A percentile compares a stretch with the other conserved stretches of the same genome.
These are phyloP conservation scores for Globisporangium yorkense DNA, from an alignment of 352 stramenopile genomes.

Conservation along the genomic window DNA sequence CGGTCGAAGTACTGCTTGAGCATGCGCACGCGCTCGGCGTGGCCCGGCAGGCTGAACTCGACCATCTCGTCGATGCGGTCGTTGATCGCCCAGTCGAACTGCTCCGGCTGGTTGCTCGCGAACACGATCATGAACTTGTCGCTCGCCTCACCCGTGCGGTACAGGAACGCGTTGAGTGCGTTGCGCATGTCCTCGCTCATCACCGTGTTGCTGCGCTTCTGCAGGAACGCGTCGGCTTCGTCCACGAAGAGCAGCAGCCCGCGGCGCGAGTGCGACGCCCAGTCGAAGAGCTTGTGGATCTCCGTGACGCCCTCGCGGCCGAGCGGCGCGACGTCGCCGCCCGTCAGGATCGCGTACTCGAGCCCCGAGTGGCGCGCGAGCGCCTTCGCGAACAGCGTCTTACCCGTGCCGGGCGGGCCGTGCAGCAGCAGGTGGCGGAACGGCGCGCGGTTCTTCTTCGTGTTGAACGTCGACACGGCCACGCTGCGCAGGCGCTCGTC, in stretches of 20 bases:
- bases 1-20: slow-evolving; percentile 98
- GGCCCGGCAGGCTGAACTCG: slow-evolving; percentile 92
- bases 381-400: slow-evolving; percentile 98
- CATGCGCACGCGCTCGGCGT: slow-evolving; percentile 95
- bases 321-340: slow-evolving; percentile 97
- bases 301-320: slow-evolving; percentile 97
- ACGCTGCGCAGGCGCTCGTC: slow-evolving; percentile 93
- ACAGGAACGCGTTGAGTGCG: slow-evolving; percentile 98
- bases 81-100: slow-evolving; percentile 99
- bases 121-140: slow-evolving; percentile 99
- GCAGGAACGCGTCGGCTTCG: slow-evolving; percentile 99
- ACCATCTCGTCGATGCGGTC: slow-evolving; percentile 99
- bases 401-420: slow-evolving; percentile 97
- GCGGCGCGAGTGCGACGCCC: slow-evolving; percentile 93
- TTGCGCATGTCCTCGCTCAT: slow-evolving; percentile 98
- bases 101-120: slow-evolving; percentile 97
- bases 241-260: slow-evolving; percentile 98
- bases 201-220: slow-evolving; percentile 92
- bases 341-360: slow-evolving; percentile 98
- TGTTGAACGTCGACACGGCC: slow-evolving; percentile 96
- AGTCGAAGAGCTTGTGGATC: slow-evolving; percentile 99
- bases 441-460: slow-evolving; percentile 97
- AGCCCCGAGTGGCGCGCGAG: slow-evolving; percentile 95
- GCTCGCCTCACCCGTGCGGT: slow-evolving; percentile 95
- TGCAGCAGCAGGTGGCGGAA: slow-evolving; percentile 98